Base-by-base conservation (phyloP, 106 monocot species). In the Dendrobium huoshanense region DNA sequence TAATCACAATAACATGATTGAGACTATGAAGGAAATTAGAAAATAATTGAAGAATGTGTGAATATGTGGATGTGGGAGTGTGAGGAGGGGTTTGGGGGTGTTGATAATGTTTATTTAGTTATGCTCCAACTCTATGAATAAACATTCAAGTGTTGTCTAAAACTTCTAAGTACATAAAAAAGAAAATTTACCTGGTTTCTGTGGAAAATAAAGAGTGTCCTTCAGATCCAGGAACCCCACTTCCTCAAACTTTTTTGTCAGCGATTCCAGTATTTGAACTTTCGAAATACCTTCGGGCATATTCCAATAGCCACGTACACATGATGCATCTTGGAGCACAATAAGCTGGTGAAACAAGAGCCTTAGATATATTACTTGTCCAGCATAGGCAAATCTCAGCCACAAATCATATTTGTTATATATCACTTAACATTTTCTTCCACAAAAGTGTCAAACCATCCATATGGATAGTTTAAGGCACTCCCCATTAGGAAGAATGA, bases 241-340 rank as follows among this genome's bases (percentile, higher is more conserved):
- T 84, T 94, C 82, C 77, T 83, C 48, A 75, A 92, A 88, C 82
- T 94, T 86, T 44, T 77, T 84, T 44, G 49, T 67, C 81, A 94
- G 86, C 85, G 83, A 89, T 59, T 90, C 88, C 42, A 94, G 42
- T 54, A 86, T 77, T 18, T 85, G 59, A 45, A 25, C 77, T 82
- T 88, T 87, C 27, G 90, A 91, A 75, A 75, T 51, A 77, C 81
- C 83, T 79, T 88, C 83, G 61, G 87, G 89, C 70, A 77, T 73
- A 80, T 88, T 85, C 96, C 94, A 94, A 82, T 90, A 97, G 33
- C 97, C 97, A 27, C 97, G 88, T 74, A 94, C 61, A 79, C 97
- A 97, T 70, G 90, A 80, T 20, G 73, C 77, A 79, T 89, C 84
- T 73, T 85, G 78, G 73, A 92, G 72, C 73, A 80, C 83, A 82